These are phyloP conservation scores for Pichiaceae sp. DNA, from an alignment of 1,139 yeast genomes.

Conservation along the genomic window DNA sequence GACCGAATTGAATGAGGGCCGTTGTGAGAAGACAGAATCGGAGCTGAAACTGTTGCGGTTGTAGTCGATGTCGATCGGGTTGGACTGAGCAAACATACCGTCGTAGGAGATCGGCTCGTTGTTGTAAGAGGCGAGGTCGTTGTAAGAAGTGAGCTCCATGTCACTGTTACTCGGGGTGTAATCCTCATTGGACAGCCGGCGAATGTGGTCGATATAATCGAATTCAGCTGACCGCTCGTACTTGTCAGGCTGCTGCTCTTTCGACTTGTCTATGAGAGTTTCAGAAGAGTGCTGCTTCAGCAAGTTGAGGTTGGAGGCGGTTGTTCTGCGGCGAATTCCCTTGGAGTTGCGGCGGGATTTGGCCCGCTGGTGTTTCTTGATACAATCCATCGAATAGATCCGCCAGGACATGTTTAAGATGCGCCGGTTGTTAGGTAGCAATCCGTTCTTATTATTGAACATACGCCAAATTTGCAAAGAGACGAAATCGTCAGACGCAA, in stretches of 20 bases:
- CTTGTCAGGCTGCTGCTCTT: conserved; percentile 7
- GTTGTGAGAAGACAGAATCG: neutral
- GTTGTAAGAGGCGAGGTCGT: conserved; percentile 9
- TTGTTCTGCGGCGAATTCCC: neutral
- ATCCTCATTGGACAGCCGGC: conserved; percentile 25
- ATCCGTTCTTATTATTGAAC: conserved; percentile 24
- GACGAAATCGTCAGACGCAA: conserved; percentile 15
- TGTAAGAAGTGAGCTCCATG: neutral
- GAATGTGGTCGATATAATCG: conserved; percentile 27
- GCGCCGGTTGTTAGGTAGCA: conserved; percentile 24
- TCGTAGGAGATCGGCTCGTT: conserved; percentile 4
- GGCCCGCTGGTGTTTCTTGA: conserved; percentile 12
- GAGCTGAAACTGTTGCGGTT: neutral
- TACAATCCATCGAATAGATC: conserved; percentile 20
- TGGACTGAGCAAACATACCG: conserved; percentile 4
- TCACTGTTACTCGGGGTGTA: conserved; percentile 16
- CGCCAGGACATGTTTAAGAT: conserved; percentile 26
- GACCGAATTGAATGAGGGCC: conserved; percentile 15
- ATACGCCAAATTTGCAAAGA: conserved; percentile 25
- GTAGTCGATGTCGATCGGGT: conserved; percentile 1
- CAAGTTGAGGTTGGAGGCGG: conserved; percentile 7
- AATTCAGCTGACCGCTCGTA: conserved; percentile 15
- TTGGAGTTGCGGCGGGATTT: conserved; percentile 2
- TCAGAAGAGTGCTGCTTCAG: conserved; percentile 15
- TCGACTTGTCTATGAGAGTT: conserved; percentile 4